Percentiles rank a stretch among this genome's conserved stretches.
Evolutionary conservation across 1,284 basidiomycete species (phyloP).

Genomic region (Meira nashicola): DNA sequence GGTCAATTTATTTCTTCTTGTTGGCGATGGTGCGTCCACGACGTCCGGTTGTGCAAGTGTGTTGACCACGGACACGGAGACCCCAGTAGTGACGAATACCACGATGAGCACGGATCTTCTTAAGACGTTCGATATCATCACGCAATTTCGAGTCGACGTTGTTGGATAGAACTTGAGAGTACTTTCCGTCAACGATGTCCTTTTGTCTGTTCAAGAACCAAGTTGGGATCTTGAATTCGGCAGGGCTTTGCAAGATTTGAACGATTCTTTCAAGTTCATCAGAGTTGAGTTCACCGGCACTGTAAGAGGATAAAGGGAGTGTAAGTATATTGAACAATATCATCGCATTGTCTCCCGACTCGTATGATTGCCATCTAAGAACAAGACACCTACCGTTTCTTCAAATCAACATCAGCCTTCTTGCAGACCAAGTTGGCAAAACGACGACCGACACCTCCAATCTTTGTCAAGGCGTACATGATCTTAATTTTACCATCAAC

Average conservation of each 20-base stretch:
- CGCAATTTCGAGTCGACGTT: constrained; percentile 96
- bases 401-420: constrained; percentile 98
- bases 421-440: constrained; percentile 99
- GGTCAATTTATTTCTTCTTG: constrained; percentile 49
- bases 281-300: constrained; percentile 89
- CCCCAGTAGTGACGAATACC: constrained; percentile 98
- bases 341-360: neutral
- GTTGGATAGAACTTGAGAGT: constrained; percentile 93
- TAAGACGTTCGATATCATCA: constrained; percentile 95
- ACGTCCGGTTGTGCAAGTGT: constrained; percentile 21
- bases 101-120: constrained; percentile 99
- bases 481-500: constrained; percentile 99
- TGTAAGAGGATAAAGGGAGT: constrained; percentile 47
- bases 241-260: constrained; percentile 98
- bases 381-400: constrained; percentile 77
- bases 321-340: too few relatives aligned
- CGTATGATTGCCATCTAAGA: neutral
- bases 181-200: constrained; percentile 95
- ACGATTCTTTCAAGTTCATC: constrained; percentile 98
- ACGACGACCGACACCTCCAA: constrained; percentile 98
- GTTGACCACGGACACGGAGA: constrained; percentile 68
- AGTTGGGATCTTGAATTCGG: constrained; percentile 97
- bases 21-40: constrained; percentile 53
- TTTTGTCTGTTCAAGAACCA: constrained; percentile 99
- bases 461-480: constrained; percentile 61